Percentiles rank a stretch among this genome's conserved stretches.
Evolutionary conservation across 805 yeast species (phyloP).

Genomic region (Candida incommunis): DNA sequence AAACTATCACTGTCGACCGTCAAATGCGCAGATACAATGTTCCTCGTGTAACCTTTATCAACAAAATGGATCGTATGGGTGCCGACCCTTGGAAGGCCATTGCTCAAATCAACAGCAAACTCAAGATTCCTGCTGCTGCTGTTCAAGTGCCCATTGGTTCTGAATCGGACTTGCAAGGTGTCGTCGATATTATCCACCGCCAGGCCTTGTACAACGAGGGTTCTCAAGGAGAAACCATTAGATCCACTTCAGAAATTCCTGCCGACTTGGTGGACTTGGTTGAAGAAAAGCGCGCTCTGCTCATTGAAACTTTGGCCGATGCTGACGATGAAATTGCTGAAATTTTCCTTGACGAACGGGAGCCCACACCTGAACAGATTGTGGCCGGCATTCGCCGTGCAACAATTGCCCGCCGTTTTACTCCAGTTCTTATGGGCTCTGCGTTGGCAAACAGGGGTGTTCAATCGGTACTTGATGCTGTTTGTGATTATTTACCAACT

Average conservation of each 20-base stretch:
- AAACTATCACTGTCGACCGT: conserved; percentile 96
- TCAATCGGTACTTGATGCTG: conserved; percentile 91
- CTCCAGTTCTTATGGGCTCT: conserved; percentile 99
- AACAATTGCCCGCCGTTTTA: conserved; percentile 87
- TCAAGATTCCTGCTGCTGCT: conserved; percentile 92
- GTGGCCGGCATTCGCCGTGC: conserved; percentile 84
- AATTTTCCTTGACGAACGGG: conserved; percentile 76
- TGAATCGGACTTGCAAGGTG: conserved; percentile 75
- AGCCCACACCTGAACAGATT: conserved; percentile 73
- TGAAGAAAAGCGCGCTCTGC: conserved; percentile 72
- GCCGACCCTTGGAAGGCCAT: conserved; percentile 93
- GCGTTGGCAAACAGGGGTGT: conserved; percentile 94
- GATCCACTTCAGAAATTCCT: conserved; percentile 56
- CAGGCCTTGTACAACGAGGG: conserved; percentile 86
- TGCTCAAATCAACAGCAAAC: conserved; percentile 75
- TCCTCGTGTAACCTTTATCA: conserved; percentile 90
- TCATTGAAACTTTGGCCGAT: conserved; percentile 92
- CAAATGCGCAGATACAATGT: conserved; percentile 98
- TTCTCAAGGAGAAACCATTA: conserved; percentile 69
- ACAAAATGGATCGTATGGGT: conserved; percentile 99
- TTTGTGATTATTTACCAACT: conserved; percentile 88
- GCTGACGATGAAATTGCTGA: conserved; percentile 97
- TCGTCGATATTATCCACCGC: conserved; percentile 79
- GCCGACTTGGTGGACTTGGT: conserved; percentile 67
- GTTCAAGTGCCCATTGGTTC: conserved; percentile 96